phyloP scores from a whole-genome alignment of 345 rosid genomes.

The Populus deltoides region DNA sequence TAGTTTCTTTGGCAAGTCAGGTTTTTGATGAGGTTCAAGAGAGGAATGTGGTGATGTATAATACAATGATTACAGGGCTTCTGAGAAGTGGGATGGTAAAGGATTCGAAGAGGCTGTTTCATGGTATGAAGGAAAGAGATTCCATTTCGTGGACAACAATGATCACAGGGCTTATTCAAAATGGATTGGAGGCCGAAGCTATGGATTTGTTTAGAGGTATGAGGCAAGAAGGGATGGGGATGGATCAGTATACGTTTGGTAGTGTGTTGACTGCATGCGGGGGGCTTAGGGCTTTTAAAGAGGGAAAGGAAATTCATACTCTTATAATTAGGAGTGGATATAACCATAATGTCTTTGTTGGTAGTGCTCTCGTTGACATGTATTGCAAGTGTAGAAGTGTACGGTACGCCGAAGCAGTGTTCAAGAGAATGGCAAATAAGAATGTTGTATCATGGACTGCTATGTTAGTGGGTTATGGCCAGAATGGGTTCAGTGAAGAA shows the following conservation, averaged over 20 bases:
- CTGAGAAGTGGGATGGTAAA: slow-evolving; percentile 60
- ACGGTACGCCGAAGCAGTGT: slow-evolving; percentile 61
- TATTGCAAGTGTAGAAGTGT: slow-evolving; percentile 73
- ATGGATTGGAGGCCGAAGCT: slow-evolving; percentile 64
- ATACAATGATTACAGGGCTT: slow-evolving; percentile 71
- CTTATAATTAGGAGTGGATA: slow-evolving; percentile 52
- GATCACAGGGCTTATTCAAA: slow-evolving; percentile 74
- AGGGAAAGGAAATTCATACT: slow-evolving; percentile 77
- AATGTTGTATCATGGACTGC: slow-evolving; percentile 96
- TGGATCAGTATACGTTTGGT: slow-evolving; percentile 89
- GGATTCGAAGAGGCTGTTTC: slow-evolving; percentile 56
- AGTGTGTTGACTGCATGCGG: slow-evolving; percentile 84
- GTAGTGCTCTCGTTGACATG: slow-evolving; percentile 94
- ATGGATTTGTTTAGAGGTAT: slow-evolving; percentile 57
- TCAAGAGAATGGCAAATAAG: slow-evolving; percentile 54
- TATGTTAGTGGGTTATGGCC: slow-evolving; percentile 89
- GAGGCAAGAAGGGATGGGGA: slow-evolving; percentile 53
- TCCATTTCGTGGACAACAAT: slow-evolving; percentile 80
- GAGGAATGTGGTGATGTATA: slow-evolving; percentile 62
- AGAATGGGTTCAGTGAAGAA: slow-evolving; percentile 72
- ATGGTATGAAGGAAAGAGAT: slow-evolving; percentile 64
- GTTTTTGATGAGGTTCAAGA: slow-evolving; percentile 49
- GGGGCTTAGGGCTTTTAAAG: slow-evolving; percentile 45
- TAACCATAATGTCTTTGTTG: slow-evolving; percentile 63
- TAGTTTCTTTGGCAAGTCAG: slow-evolving; percentile 53